Conservation (phyloP, 2,329 filamentous ascomycete species). For the Hypoxylon rubiginosum region DNA sequence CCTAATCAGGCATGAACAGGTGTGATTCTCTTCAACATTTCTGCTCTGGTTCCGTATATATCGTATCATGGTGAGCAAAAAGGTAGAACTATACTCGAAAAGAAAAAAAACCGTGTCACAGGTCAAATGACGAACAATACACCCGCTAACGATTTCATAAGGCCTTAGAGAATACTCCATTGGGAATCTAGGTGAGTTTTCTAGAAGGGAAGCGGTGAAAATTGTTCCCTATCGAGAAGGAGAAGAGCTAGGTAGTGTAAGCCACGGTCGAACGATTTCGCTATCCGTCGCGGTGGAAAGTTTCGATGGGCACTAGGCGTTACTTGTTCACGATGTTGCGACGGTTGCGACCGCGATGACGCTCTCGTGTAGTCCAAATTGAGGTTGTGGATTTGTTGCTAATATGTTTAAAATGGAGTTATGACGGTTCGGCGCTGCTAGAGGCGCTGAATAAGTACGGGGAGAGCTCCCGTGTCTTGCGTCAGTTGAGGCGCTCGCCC, state of each 20-base stretch:
- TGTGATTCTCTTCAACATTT: neutral
- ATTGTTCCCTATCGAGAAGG: neutral
- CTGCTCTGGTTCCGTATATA: neutral
- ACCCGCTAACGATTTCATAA: neutral
- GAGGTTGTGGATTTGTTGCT: neutral
- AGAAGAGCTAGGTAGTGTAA: neutral
- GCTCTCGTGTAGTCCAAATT: neutral
- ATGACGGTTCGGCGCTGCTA: neutral
- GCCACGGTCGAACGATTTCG: conserved; percentile 5
- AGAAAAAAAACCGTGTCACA: too few relatives aligned
- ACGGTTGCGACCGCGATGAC: neutral
- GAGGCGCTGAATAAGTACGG: neutral
- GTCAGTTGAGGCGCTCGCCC: neutral
- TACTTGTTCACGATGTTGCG: neutral
- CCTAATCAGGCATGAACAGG: conserved; percentile 2
- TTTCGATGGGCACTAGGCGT: neutral
- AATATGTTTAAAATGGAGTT: neutral
- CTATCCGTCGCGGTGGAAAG: neutral
- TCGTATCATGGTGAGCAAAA: neutral
- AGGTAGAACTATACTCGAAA: neutral
- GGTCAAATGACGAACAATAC: neutral
- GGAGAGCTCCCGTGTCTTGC: neutral
- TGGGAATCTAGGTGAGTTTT: neutral
- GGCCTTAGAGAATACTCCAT: neutral
- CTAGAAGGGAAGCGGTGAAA: neutral